Base-by-base conservation (phyloP, 1,284 basidiomycete genomes). In the Rugiboletus extremiorientalis region DNA sequence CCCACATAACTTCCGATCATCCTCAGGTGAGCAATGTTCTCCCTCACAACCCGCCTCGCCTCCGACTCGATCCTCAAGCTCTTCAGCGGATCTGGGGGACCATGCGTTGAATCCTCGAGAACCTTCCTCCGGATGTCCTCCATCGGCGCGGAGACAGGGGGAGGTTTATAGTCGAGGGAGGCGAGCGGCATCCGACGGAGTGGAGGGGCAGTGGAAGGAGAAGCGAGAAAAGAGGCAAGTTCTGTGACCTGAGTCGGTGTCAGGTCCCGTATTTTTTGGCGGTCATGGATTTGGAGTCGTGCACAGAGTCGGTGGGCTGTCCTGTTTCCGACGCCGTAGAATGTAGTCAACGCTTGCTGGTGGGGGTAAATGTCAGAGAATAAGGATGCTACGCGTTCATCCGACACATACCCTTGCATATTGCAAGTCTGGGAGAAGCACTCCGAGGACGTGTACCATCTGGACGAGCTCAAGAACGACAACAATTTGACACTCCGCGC, bases 1-100 rank as follows among this genome's bases (percentile, higher is more conserved):
- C 94, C 94, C 54, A 89, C 85, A 71, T 95, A 94, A 65, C 86
- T 92, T 48, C 94, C 94, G 73, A 96, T 93, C 79, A 88, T 89
- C 60, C 92, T 80, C 73, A 94, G 89, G 74, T 95, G 94, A 12
- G 85, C 86, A 72, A 96, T 94, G 70, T 96, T 94, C 69, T 94
- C 93, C 72, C 84, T 82, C 63, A 94, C 79, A 68, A 90, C 84
- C 60, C 90, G 80, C 67, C 80, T 83, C 65, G 94, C 77, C 71
- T 96, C 94, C 25, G 87, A 81, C 75, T 96, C 93, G 63, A 95
- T 86, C 74, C 85, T 86, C 63, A 96, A 74, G 51, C 83, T 81
- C 63, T 84, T 82, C 60, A 96, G 75, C 3, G 83, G 80, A 70
- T 93, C 90, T 48, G 68, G 47, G 22, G 63, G 65, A 14, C 63